Base-by-base conservation (phyloP, 2,329 filamentous ascomycete genomes). In the Phyllosticta capitalensis region DNA sequence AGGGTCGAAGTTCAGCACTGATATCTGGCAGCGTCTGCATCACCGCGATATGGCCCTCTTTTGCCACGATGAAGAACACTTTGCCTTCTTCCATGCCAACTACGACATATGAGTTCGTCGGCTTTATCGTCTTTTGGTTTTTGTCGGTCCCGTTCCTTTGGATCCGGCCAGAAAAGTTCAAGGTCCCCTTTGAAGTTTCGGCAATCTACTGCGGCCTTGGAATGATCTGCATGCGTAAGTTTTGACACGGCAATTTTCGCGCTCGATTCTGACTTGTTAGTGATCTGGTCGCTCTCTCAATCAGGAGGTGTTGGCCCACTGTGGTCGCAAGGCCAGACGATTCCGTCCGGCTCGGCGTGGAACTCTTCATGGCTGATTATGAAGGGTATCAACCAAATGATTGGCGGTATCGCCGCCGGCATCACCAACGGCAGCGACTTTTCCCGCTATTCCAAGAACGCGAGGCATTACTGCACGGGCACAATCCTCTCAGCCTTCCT, bases 81-180 rank as follows among this genome's bases (percentile, higher is more conserved):
- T 69, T 72, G 22, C 67, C 69, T 3, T 57, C 69, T 0, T 64
- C 64, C 28, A 71, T 71, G 66, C 68, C 69, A 4, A 68, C 70
- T 0, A 73, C 70, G 17, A 72, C 71, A 2, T 66, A 70, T 49
- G 66, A 72, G 28, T 72, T 72, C 20, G 64, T 72, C 9, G 70
- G 70, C 14, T 73, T 72, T 45, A 67, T 71, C 0, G 61, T 72
- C 0, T 73, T 72, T 52, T 71, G 68, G 68, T 67, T 70, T 19
- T 59, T 73, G 0, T 71, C 68, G 1, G 68, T 68, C 0, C 79
- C 78, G 0, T 78, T 81, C 61, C 66, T 81, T 2, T 76, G 75
- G 67, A 74, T 81, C n/a, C 72, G 73, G 0, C 78, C 78, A 0
- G 78, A 80, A 61, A 75, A 74, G n/a, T 79, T 78, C 67, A 78